Conservation (phyloP, 495 filamentous ascomycete genomes). For the Hypoxylon fuscum region DNA sequence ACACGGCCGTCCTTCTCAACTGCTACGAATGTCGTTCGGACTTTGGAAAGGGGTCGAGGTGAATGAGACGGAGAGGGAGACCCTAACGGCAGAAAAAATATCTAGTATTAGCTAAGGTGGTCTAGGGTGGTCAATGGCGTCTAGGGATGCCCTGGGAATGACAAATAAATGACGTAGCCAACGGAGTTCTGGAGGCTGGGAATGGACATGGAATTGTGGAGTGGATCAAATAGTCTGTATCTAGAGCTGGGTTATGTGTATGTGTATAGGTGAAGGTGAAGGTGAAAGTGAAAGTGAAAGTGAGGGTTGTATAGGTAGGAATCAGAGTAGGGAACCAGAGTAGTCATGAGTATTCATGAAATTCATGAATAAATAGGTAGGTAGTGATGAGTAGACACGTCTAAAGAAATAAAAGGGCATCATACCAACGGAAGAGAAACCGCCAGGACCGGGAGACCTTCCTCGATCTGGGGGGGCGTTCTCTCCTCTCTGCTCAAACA, state of each 20-base stretch:
- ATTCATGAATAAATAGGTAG: too few relatives aligned
- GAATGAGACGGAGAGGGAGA: conserved; percentile 48
- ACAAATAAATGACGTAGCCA: conserved; percentile 22
- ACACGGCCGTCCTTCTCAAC: conserved; percentile 71
- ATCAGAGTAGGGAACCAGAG: not conserved
- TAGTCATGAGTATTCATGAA: too few relatives aligned
- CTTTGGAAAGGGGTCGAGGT: conserved; percentile 74
- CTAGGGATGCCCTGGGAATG: conserved; percentile 16
- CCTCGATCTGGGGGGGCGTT: conserved; percentile 75
- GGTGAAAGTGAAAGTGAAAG: not conserved
- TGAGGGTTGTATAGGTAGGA: not conserved
- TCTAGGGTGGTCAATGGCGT: conserved; percentile 3
- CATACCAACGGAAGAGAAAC: conserved; percentile 41
- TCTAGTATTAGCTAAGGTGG: conserved; percentile 36
- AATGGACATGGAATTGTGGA: conserved; percentile 22
- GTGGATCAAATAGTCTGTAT: conserved; percentile 13
- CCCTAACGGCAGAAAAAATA: conserved; percentile 31
- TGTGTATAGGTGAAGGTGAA: not conserved
- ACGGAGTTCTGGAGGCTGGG: conserved; percentile 4
- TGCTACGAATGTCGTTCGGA: conserved; percentile 84
- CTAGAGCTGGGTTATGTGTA: conserved; percentile 3
- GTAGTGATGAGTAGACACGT: conserved; percentile 3
- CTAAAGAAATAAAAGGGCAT: conserved; percentile 20
- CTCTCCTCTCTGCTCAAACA: conserved; percentile 81
- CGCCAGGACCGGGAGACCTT: conserved; percentile 67